Evolutionary conservation across 2,329 filamentous ascomycete species (phyloP), one percentile per base, ranked within the genome.

Genomic region (Metarhizium anisopliae): DNA sequence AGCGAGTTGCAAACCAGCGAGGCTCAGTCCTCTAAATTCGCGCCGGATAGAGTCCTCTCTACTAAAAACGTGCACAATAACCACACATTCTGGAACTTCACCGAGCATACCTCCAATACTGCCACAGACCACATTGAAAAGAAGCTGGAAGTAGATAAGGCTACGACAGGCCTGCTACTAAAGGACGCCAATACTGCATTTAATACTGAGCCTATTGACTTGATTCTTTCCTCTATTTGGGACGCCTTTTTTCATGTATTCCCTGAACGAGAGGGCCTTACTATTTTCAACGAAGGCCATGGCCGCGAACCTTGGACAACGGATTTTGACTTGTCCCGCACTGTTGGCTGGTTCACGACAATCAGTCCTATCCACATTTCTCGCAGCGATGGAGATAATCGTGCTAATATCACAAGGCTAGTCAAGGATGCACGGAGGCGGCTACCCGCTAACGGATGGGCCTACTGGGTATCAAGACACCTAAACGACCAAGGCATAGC

Each of bases 291-390:
- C 5, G 38, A 40, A 40, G 38, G 38, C 14, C 38, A 40, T 16
- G 38, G 38, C 38, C 35, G 54, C 38, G 38, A 40, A 16, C 38
- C 38, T 5, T 40, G 38, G 38, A 40, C 11, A 5, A 16, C 38
- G 14, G 38, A 40, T 40, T 4, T 40, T 40, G 38, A 40, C 14
- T 16, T 40, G 38, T 40, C 38, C 38, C 38, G 38, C 14, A 40
- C 38, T 13, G 38, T 40, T 16, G 38, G 38, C 11, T 73, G 70
- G 70, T 73, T 73, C 57, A 72, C 71, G 1, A 67, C 67, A 2
- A 59, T 72, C n/a, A 63, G 59, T 29, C 70, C 70, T 1, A 55
- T 69, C 6, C 52, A 55, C 2, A 32, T 59, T 14, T 36, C 51
- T 18, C 53, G 53, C 8, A 36, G 11, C 13, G 38, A 35, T 5